Evolutionary conservation across 2,329 filamentous ascomycete genomes (phyloP).

Genomic region (Periglandula ipomoeae): DNA sequence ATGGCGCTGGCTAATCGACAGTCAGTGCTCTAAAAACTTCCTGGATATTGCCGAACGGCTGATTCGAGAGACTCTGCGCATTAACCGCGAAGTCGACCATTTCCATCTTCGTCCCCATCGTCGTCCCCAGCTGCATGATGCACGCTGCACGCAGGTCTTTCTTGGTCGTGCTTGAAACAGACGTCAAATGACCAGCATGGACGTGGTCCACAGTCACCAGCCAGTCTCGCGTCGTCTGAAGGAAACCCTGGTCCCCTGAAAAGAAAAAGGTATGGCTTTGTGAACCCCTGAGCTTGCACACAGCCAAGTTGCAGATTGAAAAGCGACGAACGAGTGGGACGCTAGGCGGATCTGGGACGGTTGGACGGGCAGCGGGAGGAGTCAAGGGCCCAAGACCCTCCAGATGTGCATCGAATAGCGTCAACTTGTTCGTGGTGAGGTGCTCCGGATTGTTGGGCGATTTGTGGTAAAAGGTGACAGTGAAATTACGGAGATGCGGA

Average conservation of each 20-base stretch:
- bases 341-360: too few species aligned
- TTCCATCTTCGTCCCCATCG: neutral
- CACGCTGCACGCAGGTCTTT: neutral
- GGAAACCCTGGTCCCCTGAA: neutral
- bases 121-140: neutral
- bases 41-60: too few species aligned
- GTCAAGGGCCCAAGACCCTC: neutral
- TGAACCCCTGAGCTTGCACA: neutral
- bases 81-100: neutral
- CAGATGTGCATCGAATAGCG: neutral
- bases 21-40: too few species aligned
- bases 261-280: neutral
- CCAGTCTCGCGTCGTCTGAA: too few species aligned
- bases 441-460: too few species aligned
- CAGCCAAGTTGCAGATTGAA: neutral
- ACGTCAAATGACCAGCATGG: neutral
- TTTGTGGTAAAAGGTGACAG: too few species aligned
- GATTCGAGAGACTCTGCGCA: too few species aligned
- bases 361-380: constrained; percentile 3
- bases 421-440: neutral
- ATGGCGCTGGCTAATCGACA: too few species aligned
- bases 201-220: neutral
- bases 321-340: neutral
- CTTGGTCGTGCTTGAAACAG: neutral
- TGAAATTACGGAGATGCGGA: too few species aligned